Evolutionary conservation across 1,139 yeast genomes (phyloP), one percentile per base, ranked within the genome.

Genomic region (Kurtzmaniella quercitrusa): DNA sequence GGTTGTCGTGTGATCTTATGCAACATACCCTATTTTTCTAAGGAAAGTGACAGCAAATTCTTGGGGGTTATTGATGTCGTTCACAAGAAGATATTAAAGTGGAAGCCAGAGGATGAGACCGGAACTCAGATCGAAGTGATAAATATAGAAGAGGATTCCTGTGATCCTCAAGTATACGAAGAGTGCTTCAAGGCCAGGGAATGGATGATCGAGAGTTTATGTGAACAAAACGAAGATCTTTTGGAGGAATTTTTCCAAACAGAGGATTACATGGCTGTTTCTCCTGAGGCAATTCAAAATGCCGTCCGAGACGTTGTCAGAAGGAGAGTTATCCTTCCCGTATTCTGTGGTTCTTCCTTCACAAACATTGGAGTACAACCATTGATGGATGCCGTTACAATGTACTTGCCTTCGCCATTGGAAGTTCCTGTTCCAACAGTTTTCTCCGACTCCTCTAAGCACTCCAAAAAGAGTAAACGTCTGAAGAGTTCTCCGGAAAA

Each of bases 341-440:
- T 93, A 0, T 66, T 90, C 34, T 89, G 97, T 62, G 98, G 99
- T 2, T 87, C 98, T 1, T 86, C 97, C 43, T 93, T 93, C 65
- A 79, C 75, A 50, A 93, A 93, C 58, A 85, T 93, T 43, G 98
- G 98, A 12, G 95, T 93, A 2, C 98, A 93, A 58, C 97, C 98
- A 0, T 67, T 94, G 44, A 67, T 93, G 65, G 98, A 93, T 60
- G 91, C 95, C 0, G 73, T 91, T 14, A 73, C 81, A 1, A 75
- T 77, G 43, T 93, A 77, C 55, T 68, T 94, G 31, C 98, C 99
- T 0, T 79, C 93, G 1, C 98, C 98, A 1, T 51, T 75, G 2
- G 91, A 90, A 50, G 70, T 77, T 0, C 60, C 62, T 0, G 53
- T 76, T 2, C 95, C 95, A 0, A 80, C 77, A 39, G 72, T 84